phyloP scores from a whole-genome alignment of 495 filamentous ascomycete genomes.

The Neurospora sp. region DNA sequence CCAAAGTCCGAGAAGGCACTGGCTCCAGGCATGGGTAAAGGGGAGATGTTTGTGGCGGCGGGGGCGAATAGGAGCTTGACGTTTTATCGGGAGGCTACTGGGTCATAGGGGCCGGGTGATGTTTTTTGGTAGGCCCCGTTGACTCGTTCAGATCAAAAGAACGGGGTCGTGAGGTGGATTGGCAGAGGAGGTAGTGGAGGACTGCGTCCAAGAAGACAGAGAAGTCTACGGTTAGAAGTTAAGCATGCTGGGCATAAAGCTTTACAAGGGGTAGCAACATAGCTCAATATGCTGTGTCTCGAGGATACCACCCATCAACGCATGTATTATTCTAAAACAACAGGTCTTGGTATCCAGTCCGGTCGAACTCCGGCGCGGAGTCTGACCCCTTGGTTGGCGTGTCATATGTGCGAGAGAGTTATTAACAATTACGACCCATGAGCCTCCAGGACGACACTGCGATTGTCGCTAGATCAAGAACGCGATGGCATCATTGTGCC shows the following conservation, averaged over 20 bases:
- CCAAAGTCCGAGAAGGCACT: constrained; percentile 47
- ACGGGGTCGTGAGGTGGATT: too few relatives aligned
- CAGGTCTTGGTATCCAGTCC: not conserved
- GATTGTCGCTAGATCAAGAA: not conserved
- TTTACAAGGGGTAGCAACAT: too few relatives aligned
- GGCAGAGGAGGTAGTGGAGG: too few relatives aligned
- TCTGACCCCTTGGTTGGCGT: not conserved
- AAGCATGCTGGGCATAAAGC: too few relatives aligned
- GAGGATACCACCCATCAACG: too few relatives aligned
- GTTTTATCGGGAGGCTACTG: constrained; percentile 89
- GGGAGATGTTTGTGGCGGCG: constrained; percentile 78
- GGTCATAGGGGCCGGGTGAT: constrained; percentile 34
- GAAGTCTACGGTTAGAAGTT: too few relatives aligned
- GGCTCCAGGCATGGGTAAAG: constrained; percentile 42
- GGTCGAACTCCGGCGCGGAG: not conserved
- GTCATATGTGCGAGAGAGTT: too few relatives aligned
- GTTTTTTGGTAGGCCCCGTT: not conserved
- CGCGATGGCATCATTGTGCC: not conserved
- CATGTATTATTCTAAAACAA: not conserved
- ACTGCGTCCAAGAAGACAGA: too few relatives aligned
- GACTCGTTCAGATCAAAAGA: too few relatives aligned
- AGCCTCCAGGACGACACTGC: not conserved
- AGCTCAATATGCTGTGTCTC: too few relatives aligned
- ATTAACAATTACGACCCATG: not conserved
- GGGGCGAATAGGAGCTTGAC: constrained; percentile 70